Conservation (phyloP, 2,329 filamentous ascomycete genomes). For the Colletotrichum camelliae region DNA sequence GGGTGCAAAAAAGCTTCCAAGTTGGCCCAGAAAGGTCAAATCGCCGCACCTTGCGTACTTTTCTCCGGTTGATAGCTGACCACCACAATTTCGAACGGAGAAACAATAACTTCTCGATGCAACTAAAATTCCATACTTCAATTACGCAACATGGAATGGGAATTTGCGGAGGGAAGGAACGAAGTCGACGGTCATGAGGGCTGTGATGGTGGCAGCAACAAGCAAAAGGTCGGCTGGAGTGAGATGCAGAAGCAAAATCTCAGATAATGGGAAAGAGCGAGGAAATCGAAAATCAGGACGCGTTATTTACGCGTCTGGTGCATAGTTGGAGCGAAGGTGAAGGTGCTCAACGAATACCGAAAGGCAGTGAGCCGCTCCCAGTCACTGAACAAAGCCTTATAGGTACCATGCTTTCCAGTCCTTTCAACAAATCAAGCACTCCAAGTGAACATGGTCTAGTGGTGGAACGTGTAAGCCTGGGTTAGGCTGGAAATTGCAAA, state of each 20-base stretch:
- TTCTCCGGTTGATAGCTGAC: not conserved
- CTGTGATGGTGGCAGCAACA: not conserved
- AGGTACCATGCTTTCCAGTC: rapidly evolving
- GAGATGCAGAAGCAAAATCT: not conserved
- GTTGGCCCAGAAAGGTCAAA: not conserved
- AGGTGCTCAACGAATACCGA: not conserved
- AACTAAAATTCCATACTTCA: not conserved
- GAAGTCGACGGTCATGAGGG: not conserved
- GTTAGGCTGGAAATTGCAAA: not conserved
- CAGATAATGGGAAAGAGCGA: not conserved
- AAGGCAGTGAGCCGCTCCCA: not conserved
- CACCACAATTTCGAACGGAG: not conserved
- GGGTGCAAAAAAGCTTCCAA: not conserved
- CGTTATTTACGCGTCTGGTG: not conserved
- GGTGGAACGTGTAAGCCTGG: not conserved
- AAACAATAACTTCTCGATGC: not conserved
- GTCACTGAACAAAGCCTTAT: not conserved
- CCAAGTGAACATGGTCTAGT: not conserved
- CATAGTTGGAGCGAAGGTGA: not conserved
- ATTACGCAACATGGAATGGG: not conserved
- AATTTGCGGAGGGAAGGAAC: rapidly evolving
- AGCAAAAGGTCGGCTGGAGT: rapidly evolving
- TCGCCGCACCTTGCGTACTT: not conserved
- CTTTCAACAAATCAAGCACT: not conserved
- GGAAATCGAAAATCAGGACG: not conserved